phyloP scores from a whole-genome alignment of 2,329 filamentous ascomycete species.

The Pyrenophora graminea region DNA sequence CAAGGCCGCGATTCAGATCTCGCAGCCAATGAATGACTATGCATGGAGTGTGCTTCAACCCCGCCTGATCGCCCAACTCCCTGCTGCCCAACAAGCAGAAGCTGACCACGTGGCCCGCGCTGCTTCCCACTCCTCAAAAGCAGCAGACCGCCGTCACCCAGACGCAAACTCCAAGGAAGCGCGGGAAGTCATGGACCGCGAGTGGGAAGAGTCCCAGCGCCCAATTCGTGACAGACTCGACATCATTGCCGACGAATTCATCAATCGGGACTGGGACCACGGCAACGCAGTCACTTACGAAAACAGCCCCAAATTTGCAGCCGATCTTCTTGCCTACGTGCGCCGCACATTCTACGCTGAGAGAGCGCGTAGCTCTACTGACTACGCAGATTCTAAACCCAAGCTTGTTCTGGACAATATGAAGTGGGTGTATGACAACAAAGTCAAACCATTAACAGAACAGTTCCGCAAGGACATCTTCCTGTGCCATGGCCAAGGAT shows the following conservation, averaged over 20 bases:
- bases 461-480: conserved; percentile 72
- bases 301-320: conserved; percentile 70
- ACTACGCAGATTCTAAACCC: conserved; percentile 55
- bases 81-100: conserved; percentile 64
- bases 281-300: conserved; percentile 67
- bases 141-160: conserved; percentile 53
- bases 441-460: conserved; percentile 72
- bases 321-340: conserved; percentile 70
- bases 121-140: conserved; percentile 51
- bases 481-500: conserved; percentile 67
- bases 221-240: conserved; percentile 69
- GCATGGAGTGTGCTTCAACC: conserved; percentile 72
- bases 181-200: conserved; percentile 66
- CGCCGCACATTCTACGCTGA: conserved; percentile 69
- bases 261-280: conserved; percentile 66
- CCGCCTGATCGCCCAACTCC: conserved; percentile 67
- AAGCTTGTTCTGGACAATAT: conserved; percentile 79
- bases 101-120: conserved; percentile 55
- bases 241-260: conserved; percentile 70
- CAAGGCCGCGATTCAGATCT: conserved; percentile 72
- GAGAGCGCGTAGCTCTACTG: conserved; percentile 42
- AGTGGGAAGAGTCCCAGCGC: conserved; percentile 73
- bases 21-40: conserved; percentile 67
- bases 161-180: conserved; percentile 56
- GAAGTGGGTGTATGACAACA: conserved; percentile 82